Base-by-base conservation (phyloP, 495 filamentous ascomycete genomes). In the Glonium stellatum region DNA sequence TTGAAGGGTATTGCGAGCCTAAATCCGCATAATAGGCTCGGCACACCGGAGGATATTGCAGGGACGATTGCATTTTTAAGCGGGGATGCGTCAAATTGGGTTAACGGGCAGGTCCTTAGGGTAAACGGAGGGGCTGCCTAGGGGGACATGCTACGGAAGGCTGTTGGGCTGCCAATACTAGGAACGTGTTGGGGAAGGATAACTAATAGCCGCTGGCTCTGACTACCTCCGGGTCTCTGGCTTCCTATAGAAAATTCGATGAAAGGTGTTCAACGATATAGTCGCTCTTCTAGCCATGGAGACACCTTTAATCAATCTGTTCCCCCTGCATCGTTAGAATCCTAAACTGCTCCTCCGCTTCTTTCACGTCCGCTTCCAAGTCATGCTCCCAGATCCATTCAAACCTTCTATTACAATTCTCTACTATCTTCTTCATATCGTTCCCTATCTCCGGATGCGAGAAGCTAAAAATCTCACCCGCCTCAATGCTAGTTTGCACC, bases 41-140 rank as follows among this genome's bases (percentile, higher is more conserved):
- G 84, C 0, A 74, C 71, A 59, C 81, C 84, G 0, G 80, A 84
- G 27, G 86, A 89, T 61, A 78, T 88, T 58, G 84, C 85, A 0
- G 73, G 76, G 44, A 77, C 73, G 5, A 73, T 87, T 42, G 74
- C 65, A 1, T 87, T 84, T 54, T 65, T 89, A 64, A 71, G 71
- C 25, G 68, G 78, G 3, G 71, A 72, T 51, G 76, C 76, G 22
- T 77, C 78, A 39, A 71, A 70, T 4, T 89, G 85, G 85, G 76
- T 89, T 34, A 80, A 79, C 25, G 86, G 87, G n/a, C 84, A 88
- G 72, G 67, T 80, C 19, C 25, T 86, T n/a, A 72, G 76, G 57
- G 79, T 78, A 9, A 87, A 87, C 76, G 83, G 84, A 5, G 83
- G 80, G 5, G 70, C 72, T 47, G 46, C 61, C n/a, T 55, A 55